phyloP scores from a whole-genome alignment of 192 early-diverging fungal genomes.

The Coemansia sp. region DNA sequence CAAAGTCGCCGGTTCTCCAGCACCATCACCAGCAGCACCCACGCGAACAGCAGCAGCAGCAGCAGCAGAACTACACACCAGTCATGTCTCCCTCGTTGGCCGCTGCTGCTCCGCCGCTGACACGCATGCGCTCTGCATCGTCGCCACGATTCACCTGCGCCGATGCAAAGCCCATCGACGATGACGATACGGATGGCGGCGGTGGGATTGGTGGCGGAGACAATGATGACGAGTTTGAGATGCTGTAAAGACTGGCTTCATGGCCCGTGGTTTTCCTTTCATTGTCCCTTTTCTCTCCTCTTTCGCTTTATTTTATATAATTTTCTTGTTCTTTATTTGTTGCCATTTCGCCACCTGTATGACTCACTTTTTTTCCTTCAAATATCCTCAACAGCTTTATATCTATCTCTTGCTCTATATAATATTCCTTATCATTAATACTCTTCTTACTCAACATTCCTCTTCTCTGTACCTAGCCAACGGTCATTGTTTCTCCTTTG shows the following conservation, averaged over 20 bases:
- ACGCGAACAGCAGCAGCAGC: neutral
- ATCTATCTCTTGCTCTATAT: neutral
- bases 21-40: neutral
- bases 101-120: slow-evolving; percentile 21
- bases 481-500: no score
- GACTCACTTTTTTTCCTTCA: neutral
- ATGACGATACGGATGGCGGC: slow-evolving; percentile 1
- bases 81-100: slow-evolving; percentile 11
- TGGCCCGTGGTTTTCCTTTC: neutral
- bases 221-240: slow-evolving; percentile 29
- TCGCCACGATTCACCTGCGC: slow-evolving; percentile 42
- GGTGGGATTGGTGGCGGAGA: slow-evolving; percentile 1
- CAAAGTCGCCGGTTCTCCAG: slow-evolving; percentile 36
- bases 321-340: neutral
- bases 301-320: slow-evolving; percentile 1
- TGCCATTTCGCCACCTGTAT: slow-evolving; percentile 3
- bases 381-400: neutral
- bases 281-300: neutral
- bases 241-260: slow-evolving; percentile 8
- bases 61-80: slow-evolving; percentile 15
- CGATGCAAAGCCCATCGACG: slow-evolving; percentile 16
- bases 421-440: slow-evolving; percentile 17
- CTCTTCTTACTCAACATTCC: neutral
- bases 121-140: slow-evolving; percentile 45
- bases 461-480: neutral